Percentiles rank a stretch among this genome's conserved stretches.
phyloP scores from a whole-genome alignment of 192 early-diverging fungal species.

The Umbelopsis sp. region DNA sequence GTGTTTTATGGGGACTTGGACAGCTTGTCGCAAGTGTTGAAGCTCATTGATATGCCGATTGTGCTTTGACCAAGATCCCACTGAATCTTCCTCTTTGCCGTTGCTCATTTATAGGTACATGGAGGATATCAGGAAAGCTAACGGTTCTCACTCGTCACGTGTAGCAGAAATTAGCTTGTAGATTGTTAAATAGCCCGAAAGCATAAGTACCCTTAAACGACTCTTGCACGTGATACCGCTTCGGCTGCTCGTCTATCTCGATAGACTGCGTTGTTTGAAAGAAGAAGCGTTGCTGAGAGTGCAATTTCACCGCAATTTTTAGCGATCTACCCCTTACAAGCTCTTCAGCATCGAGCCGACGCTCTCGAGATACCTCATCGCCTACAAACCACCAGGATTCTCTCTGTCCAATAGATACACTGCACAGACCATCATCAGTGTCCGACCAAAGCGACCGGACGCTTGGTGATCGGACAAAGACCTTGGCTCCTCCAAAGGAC shows the following conservation, averaged over 20 bases:
- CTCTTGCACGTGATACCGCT: too few relatives aligned
- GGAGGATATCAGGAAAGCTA: neutral
- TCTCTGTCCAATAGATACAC: neutral
- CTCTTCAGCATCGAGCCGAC: neutral
- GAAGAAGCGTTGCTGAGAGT: too few relatives aligned
- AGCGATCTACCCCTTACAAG: neutral
- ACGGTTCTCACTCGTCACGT: neutral
- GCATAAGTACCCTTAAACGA: too few relatives aligned
- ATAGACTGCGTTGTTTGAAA: neutral
- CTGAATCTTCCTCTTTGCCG: constrained; percentile 6
- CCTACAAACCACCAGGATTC: neutral
- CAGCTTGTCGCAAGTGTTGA: constrained; percentile 17
- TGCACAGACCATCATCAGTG: neutral
- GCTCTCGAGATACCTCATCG: constrained; percentile 1
- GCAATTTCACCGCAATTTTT: constrained; percentile 1
- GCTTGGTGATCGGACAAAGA: neutral
- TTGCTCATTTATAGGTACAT: constrained; percentile 10
- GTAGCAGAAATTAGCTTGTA: neutral
- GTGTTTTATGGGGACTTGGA: neutral
- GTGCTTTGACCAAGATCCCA: neutral
- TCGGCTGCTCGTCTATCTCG: too few relatives aligned
- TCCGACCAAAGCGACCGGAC: neutral
- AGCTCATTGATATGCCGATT: constrained; percentile 19
- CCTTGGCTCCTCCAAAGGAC: constrained; percentile 7
- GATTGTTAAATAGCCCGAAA: too few relatives aligned